Percentiles rank a stretch among this genome's conserved stretches.
phyloP scores from a whole-genome alignment of 2,329 filamentous ascomycete genomes.

The Cercospora zeina region DNA sequence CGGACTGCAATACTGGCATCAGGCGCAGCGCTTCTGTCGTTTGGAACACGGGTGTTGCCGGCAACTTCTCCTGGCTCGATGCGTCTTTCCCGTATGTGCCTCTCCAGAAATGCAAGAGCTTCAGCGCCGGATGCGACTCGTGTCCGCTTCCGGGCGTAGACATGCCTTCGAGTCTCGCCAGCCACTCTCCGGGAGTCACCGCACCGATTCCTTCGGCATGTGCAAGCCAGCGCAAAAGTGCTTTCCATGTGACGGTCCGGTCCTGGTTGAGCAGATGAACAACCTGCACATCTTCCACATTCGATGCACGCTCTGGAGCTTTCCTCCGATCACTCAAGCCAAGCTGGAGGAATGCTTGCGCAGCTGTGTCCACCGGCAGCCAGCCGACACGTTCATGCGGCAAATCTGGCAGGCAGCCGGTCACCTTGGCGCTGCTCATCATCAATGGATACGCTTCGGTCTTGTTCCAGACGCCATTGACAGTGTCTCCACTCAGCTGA shows the following conservation, averaged over 20 bases:
- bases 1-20: conserved; percentile 41
- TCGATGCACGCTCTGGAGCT: conserved; percentile 37
- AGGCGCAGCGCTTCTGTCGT: conserved; percentile 16
- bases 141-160: conserved; percentile 42
- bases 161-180: conserved; percentile 41
- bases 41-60: neutral
- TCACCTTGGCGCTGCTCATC: conserved; percentile 45
- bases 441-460: conserved; percentile 54
- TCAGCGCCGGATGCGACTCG: conserved; percentile 51
- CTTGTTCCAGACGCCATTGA: conserved; percentile 51
- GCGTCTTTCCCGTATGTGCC: conserved; percentile 41
- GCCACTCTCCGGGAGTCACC: conserved; percentile 47
- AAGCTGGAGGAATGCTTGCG: conserved; percentile 46
- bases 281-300: conserved; percentile 44
- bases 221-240: conserved; percentile 51
- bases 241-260: conserved; percentile 41
- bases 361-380: conserved; percentile 52
- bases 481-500: conserved; percentile 50
- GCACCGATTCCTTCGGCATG: conserved; percentile 44
- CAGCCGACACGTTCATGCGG: conserved; percentile 45
- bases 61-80: neutral
- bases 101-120: conserved; percentile 55
- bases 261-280: neutral
- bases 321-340: conserved; percentile 13
- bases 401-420: conserved; percentile 46